phyloP scores from a whole-genome alignment of 1,284 basidiomycete species.

The Ustilago sp. region DNA sequence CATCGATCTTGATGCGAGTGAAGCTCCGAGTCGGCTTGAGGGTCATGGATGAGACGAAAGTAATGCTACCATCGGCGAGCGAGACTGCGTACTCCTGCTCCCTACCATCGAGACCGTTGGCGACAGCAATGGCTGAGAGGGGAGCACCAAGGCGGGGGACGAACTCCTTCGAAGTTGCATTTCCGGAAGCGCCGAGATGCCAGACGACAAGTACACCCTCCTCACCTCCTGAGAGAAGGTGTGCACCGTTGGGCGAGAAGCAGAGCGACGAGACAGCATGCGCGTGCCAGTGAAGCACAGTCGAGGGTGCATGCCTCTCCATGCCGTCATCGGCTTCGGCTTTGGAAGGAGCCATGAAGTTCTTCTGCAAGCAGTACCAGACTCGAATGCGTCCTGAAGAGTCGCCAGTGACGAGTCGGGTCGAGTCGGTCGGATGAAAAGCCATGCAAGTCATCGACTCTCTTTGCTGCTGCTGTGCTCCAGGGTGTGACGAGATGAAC shows the following conservation, averaged over 20 bases:
- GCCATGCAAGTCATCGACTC: conserved; percentile 82
- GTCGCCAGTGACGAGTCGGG: conserved; percentile 91
- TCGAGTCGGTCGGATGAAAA: conserved; percentile 88
- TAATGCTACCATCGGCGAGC: conserved; percentile 84
- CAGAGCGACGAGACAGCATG: conserved; percentile 90
- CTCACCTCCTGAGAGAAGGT: conserved; percentile 93
- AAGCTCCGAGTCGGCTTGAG: conserved; percentile 82
- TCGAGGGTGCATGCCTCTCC: conserved; percentile 76
- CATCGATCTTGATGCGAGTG: conserved; percentile 78
- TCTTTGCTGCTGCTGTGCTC: conserved; percentile 22
- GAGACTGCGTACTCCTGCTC: conserved; percentile 90
- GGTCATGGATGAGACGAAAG: conserved; percentile 80
- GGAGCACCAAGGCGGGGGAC: conserved; percentile 91
- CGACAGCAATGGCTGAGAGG: conserved; percentile 75
- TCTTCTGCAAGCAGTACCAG: conserved; percentile 83
- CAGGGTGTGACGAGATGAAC: conserved; percentile 74
- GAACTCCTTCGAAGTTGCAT: conserved; percentile 72
- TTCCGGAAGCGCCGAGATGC: conserved; percentile 73
- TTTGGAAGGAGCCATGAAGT: conserved; percentile 50
- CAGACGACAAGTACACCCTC: conserved; percentile 95
- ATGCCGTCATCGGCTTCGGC: conserved; percentile 36
- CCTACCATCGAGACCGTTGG: conserved; percentile 72
- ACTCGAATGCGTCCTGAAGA: conserved; percentile 84
- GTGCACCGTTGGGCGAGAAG: conserved; percentile 91
- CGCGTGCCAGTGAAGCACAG: conserved; percentile 94